Evolutionary conservation across 1,139 yeast genomes (phyloP), one percentile per base, ranked within the genome.

Genomic region (Chernovozyma aurita): DNA sequence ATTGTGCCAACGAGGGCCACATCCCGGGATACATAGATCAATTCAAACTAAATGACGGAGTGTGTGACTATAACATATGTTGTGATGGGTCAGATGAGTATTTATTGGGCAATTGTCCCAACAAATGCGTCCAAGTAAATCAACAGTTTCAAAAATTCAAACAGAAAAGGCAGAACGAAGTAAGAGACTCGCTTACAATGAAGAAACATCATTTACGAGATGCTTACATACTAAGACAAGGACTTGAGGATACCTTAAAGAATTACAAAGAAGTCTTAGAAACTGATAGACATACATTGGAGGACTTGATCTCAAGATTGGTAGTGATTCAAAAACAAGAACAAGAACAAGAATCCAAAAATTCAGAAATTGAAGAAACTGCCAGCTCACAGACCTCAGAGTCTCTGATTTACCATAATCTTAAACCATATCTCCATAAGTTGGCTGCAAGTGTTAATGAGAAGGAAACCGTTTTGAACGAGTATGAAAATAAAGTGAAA

Each of bases 31-130:
- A 65, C 43, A 68, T 85, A 27, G 80, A 81, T 12, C 69, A 80
- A 8, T 77, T 67, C 49, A 71, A 80, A 46, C 81, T 90, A 26
- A 79, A 83, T 49, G 98, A 94, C 59, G 97, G 97, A 0, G 80
- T 83, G 3, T 94, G 99, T 63, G 99, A 94, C 56, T 85, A 84
- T 53, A 85, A 81, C 18, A 41, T 70, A 14, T 92, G 99, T 59
- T 94, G 99, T 58, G 98, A 94, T 58, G 97, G 99, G 2, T 76
- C 92, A 1, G 98, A 94, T 57, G 99, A 94, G 58, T 57, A 59
- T 40, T 21, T 42, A 63, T 52, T 45, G 71, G 58, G 36, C 48
- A 30, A 7, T 11, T 84, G 94, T 53, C 76, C 75, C 11, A 71
- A 78, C 47, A 67, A 63, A 40, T 90, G 97, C 56, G 49, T 45